A percentile compares a stretch with the other conserved stretches of the same genome.
Conservation (phyloP, 2,329 filamentous ascomycete species). For the Claviceps sp. region DNA sequence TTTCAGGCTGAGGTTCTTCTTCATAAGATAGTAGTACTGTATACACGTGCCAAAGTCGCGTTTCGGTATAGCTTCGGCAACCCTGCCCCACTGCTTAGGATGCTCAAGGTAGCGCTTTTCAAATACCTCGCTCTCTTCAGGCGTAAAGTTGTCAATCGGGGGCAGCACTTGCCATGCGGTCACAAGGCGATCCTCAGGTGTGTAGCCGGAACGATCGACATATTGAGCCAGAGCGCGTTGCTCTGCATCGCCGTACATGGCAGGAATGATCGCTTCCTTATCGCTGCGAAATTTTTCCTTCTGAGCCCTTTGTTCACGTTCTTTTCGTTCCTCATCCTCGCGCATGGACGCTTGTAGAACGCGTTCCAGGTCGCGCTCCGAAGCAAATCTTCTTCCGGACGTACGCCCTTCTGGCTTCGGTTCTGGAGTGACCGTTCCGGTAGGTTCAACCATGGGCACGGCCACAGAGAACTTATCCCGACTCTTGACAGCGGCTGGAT, state of each 20-base stretch:
- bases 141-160: conserved; percentile 60
- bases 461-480: conserved; percentile 38
- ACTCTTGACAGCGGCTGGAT: conserved; percentile 40
- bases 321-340: conserved; percentile 56
- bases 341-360: conserved; percentile 59
- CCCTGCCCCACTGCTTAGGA: conserved; percentile 72
- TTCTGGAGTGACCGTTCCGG: conserved; percentile 32
- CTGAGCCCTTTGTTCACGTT: conserved; percentile 49
- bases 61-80: conserved; percentile 52
- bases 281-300: conserved; percentile 61
- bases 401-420: conserved; percentile 43
- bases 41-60: conserved; percentile 71
- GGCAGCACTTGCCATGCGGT: conserved; percentile 59
- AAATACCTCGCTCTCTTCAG: conserved; percentile 56
- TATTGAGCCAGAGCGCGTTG: conserved; percentile 47
- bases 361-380: conserved; percentile 60
- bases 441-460: conserved; percentile 21
- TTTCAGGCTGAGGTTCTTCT: conserved; percentile 61
- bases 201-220: conserved; percentile 50
- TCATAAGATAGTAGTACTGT: conserved; percentile 76
- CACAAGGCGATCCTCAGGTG: conserved; percentile 53
- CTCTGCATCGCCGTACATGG: conserved; percentile 51
- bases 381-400: conserved; percentile 45
- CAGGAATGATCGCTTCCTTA: conserved; percentile 62
- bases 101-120: conserved; percentile 62